Base-by-base conservation (phyloP, 106 monocot genomes). In the Acorus gramineus region DNA sequence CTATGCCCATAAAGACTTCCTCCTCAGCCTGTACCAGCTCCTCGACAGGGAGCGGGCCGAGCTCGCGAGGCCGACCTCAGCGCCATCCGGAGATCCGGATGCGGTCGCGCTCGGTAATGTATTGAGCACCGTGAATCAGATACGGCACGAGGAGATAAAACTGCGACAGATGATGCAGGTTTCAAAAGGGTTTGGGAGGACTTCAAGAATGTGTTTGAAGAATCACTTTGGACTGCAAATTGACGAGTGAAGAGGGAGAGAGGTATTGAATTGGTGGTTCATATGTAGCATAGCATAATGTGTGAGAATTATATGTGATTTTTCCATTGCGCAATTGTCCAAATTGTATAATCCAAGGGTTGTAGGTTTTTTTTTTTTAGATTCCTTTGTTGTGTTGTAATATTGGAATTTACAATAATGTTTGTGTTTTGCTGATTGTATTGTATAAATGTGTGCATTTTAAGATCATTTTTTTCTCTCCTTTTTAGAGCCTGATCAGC, bases 111-210 rank as follows among this genome's bases (percentile, higher is more conserved):
- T 93, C 3, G 28, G 75, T 11, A 69, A 59, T 55, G 72, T 84
- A 56, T 13, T 81, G 59, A 49, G 11, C 53, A 74, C 71, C 62
- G 72, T 84, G 54, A 82, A 84, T 58, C 72, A 82, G 63, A 84
- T 93, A 58, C 82, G 68, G 62, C 55, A 56, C 0, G 92, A 93
- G 69, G 87, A 93, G 44, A 59, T 56, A 5, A 93, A 80, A 69
- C 68, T 93, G 2, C 46, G 56, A 49, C n/a, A 68, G 5, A 93
- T 93, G 92, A 56, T 87, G 80, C 71, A 66, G 58, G 66, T 82
- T 65, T 72, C 77, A 3, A 66, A 72, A 44, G 83, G 81, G 48
- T 87, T 85, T 66, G 80, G 74, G 13, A 59, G 46, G 53, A 66
- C 62, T 2, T 65, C 77, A 4, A 67, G 71, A 67, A 52, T 55